A percentile compares a stretch with the other conserved stretches of the same genome.
phyloP scores from a whole-genome alignment of 2,329 filamentous ascomycete genomes.

The Rhynchosporium graminicola region DNA sequence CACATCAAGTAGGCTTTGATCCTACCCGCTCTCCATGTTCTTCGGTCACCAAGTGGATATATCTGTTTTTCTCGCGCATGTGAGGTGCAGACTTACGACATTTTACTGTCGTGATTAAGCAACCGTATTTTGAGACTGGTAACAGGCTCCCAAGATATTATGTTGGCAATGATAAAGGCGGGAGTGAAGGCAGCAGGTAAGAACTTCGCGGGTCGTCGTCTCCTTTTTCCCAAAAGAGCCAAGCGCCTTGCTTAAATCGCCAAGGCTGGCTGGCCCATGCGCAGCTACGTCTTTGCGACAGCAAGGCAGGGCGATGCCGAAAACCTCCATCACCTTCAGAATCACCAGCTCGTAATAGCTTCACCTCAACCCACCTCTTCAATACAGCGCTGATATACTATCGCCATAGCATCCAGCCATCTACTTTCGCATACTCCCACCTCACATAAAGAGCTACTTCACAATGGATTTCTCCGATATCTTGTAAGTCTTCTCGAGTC shows the following conservation, averaged over 20 bases:
- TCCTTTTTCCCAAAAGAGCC: slow-evolving; percentile 9
- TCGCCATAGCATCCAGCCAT: neutral
- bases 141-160: slow-evolving; percentile 2
- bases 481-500: slow-evolving; percentile 66
- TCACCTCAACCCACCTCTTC: neutral
- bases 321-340: neutral
- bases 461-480: slow-evolving; percentile 88
- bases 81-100: neutral
- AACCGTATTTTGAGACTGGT: neutral
- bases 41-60: neutral
- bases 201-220: slow-evolving; percentile 5
- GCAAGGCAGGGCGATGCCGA: neutral
- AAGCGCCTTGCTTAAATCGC: slow-evolving; percentile 1
- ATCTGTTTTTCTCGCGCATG: neutral
- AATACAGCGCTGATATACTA: neutral
- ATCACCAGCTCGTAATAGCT: slow-evolving; percentile 13
- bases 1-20: too few species aligned
- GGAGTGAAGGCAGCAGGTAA: slow-evolving; percentile 11
- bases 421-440: neutral
- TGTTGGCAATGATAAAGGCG: neutral
- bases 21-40: neutral
- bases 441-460: neutral
- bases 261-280: slow-evolving; percentile 9
- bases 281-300: slow-evolving; percentile 9
- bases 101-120: neutral